Base-by-base conservation (phyloP, 2,329 filamentous ascomycete species). In the Davidsoniella virescens region DNA sequence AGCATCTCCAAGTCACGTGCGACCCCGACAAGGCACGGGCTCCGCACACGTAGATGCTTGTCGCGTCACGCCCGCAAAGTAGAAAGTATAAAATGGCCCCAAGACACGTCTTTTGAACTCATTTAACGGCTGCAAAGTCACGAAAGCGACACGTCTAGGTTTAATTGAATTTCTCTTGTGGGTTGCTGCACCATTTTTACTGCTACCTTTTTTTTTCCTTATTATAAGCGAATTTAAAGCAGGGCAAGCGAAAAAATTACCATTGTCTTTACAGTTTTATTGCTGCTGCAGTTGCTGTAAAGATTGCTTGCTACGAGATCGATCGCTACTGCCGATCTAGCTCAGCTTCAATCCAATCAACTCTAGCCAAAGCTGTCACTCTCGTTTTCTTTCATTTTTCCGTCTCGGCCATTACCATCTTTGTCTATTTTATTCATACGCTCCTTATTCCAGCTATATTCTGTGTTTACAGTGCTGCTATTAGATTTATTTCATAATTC, bases 61-160 rank as follows among this genome's bases (percentile, higher is more conserved):
- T 29, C 51, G 51, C 54, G 52, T 54, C 50, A 54, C 53, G 50
- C 44, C 47, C 38, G 46, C 38, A 44, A 25, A 8, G n/a, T 10
- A 23, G 33, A 42, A 49, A 44, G 20, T 33, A 33, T 1, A 29
- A 10, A 20, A 20, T 4, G 20, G 20, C 20, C 26, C 26, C 26
- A 12, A 12, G 26, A 44, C 48, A 50, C 48, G 41, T 33, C 33
- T 39, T 50, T 43, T 39, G 8, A 33, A 33, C 26, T 25, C 29
- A 26, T 29, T 41, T n/a, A 18, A 20, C 26, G 20, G 20, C 39
- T 33, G 18, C 33, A 18, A 62, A 58, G 59, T 59, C 66, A 64
- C 67, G 67, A 69, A 68, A 67, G 59, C 48, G 64, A 69, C 67
- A 69, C 67, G 67, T 64, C 65, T 39, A 18, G 16, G 49, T 41